phyloP scores from a whole-genome alignment of 1,284 basidiomycete genomes.

The Dichomitus squalens region DNA sequence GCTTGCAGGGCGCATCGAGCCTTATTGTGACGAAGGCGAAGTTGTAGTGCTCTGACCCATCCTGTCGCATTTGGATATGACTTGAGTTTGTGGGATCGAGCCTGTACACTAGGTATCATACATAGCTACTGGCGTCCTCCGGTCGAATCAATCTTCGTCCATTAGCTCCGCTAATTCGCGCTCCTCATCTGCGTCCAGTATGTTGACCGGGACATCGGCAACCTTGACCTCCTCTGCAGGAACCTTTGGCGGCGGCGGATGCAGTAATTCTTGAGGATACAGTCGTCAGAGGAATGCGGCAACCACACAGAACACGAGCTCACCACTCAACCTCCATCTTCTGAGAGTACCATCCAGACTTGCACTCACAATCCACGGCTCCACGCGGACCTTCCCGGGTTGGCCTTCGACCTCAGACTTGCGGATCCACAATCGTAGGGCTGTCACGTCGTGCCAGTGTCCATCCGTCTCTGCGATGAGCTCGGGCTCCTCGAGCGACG shows the following conservation, averaged over 20 bases:
- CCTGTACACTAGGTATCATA: neutral
- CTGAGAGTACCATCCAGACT: constrained; percentile 86
- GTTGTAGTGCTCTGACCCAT: constrained; percentile 34
- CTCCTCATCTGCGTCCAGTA: constrained; percentile 75
- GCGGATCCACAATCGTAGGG: constrained; percentile 71
- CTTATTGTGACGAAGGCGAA: constrained; percentile 43
- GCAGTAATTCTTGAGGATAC: constrained; percentile 50
- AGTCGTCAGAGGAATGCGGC: neutral
- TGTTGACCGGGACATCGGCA: constrained; percentile 25
- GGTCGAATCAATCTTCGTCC: constrained; percentile 46
- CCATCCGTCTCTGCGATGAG: constrained; percentile 73
- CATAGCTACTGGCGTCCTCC: neutral
- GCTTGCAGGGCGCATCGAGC: constrained; percentile 41
- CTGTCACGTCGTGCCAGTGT: constrained; percentile 87
- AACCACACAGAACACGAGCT: constrained; percentile 25
- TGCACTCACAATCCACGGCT: constrained; percentile 80
- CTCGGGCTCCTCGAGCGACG: constrained; percentile 63
- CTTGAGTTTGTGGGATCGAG: neutral
- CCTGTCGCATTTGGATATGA: too few species aligned
- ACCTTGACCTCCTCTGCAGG: constrained; percentile 24
- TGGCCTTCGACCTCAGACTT: constrained; percentile 45
- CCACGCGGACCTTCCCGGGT: constrained; percentile 43
- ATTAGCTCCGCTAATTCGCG: constrained; percentile 81
- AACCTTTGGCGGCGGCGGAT: constrained; percentile 39
- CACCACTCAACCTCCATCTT: constrained; percentile 78